A percentile compares a stretch with the other conserved stretches of the same genome.
These are phyloP conservation scores for Apiospora hydei DNA, from an alignment of 2,329 filamentous ascomycete species.

Conservation along the genomic window DNA sequence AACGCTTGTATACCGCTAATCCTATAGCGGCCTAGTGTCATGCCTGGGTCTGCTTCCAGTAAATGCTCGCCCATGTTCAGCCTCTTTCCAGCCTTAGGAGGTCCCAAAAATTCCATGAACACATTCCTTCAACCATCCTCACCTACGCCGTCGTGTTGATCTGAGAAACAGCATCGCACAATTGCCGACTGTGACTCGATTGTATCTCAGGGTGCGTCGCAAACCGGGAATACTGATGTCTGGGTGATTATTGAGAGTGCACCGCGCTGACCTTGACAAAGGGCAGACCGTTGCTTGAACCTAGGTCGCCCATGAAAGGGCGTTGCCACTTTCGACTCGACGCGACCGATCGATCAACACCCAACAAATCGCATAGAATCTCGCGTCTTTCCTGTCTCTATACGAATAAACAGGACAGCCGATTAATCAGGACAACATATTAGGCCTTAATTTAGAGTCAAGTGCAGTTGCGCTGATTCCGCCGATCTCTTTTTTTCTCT, in stretches of 20 bases:
- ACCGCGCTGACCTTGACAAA: constrained; percentile 23
- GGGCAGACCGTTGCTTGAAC: constrained; percentile 22
- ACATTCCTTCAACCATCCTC: constrained; percentile 22
- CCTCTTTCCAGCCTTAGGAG: constrained; percentile 5
- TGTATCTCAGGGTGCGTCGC: constrained; percentile 21
- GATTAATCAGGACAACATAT: not conserved
- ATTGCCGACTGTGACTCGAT: constrained; percentile 3
- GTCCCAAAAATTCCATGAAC: constrained; percentile 21
- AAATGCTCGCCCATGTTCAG: constrained; percentile 22
- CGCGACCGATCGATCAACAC: constrained; percentile 17
- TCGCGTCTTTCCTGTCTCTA: constrained; percentile 5
- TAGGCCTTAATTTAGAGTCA: not conserved
- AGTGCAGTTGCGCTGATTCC: not conserved
- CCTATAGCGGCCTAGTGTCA: not conserved
- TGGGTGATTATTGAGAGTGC: constrained; percentile 3
- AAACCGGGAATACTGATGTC: constrained; percentile 16
- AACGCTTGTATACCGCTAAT: not conserved
- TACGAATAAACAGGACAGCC: not conserved
- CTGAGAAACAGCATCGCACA: constrained; percentile 16
- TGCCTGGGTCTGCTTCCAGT: constrained; percentile 13
- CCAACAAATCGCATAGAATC: constrained; percentile 3
- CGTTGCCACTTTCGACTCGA: constrained; percentile 23
- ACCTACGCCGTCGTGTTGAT: constrained; percentile 12
- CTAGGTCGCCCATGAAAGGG: constrained; percentile 20
- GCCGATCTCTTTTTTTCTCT: not conserved